phyloP scores from a whole-genome alignment of 1,139 yeast species.

The Suhomyces bribrorum region DNA sequence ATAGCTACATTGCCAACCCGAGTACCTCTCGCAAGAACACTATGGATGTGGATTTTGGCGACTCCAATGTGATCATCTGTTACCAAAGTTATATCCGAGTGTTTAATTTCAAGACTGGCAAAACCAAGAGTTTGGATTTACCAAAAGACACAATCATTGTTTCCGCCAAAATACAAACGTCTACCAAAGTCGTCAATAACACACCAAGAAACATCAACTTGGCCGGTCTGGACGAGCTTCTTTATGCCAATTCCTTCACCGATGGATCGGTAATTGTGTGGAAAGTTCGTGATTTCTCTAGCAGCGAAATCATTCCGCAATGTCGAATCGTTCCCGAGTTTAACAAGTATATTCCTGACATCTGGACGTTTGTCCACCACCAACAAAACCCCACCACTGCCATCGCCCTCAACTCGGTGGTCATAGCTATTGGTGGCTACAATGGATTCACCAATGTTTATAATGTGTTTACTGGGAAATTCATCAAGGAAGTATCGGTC shows the following conservation, averaged over 20 bases:
- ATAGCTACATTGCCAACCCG: conserved; percentile 13
- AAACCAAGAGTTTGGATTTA: conserved; percentile 11
- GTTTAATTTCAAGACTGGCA: conserved; percentile 22
- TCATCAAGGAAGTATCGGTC: conserved; percentile 48
- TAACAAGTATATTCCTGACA: conserved; percentile 20
- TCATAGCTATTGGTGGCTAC: conserved; percentile 61
- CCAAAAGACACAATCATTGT: conserved; percentile 21
- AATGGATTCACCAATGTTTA: conserved; percentile 64
- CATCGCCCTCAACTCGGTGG: conserved; percentile 42
- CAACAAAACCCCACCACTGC: conserved; percentile 18
- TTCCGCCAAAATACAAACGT: conserved; percentile 23
- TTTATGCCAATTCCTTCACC: conserved; percentile 44
- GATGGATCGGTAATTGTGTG: conserved; percentile 43
- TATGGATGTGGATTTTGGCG: conserved; percentile 58
- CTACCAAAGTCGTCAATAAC: conserved; percentile 2
- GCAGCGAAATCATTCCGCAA: conserved; percentile 21
- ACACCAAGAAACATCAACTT: conserved; percentile 8
- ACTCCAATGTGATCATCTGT: conserved; percentile 37
- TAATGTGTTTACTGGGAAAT: conserved; percentile 63
- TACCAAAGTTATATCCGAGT: conserved; percentile 28
- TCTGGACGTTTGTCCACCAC: conserved; percentile 7
- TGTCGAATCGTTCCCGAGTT: conserved; percentile 23
- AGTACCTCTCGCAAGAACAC: conserved; percentile 9
- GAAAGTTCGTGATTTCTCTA: conserved; percentile 33
- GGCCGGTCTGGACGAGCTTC: conserved; percentile 60